A percentile compares a stretch with the other conserved stretches of the same genome.
Conservation (phyloP, 495 filamentous ascomycete species). For the Penicillium ochrochloron region DNA sequence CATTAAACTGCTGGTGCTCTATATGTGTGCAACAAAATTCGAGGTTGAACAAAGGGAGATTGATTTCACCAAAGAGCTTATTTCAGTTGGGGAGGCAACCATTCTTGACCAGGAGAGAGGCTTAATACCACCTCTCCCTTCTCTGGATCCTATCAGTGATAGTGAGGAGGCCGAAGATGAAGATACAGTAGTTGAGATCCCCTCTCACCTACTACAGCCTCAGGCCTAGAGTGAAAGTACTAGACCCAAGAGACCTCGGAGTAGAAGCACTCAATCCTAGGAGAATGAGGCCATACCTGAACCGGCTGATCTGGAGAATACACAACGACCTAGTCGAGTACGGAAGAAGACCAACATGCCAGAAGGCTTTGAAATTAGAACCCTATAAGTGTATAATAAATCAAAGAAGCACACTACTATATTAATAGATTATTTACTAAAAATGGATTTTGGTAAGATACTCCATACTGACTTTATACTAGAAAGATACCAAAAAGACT, state of each 20-base stretch:
- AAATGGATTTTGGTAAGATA: too few relatives aligned
- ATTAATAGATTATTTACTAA: too few relatives aligned
- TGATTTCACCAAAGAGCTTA: slow-evolving; percentile 8
- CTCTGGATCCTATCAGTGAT: slow-evolving; percentile 17
- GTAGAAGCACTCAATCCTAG: slow-evolving; percentile 3
- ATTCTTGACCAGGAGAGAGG: slow-evolving; percentile 1
- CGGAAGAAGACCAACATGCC: too few relatives aligned
- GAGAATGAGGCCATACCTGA: background rate
- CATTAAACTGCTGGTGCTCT: slow-evolving; percentile 10
- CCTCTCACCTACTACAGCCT: slow-evolving; percentile 6
- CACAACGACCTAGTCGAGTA: slow-evolving; percentile 3
- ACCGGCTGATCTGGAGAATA: slow-evolving; percentile 3
- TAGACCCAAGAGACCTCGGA: background rate
- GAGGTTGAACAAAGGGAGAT: slow-evolving; percentile 10
- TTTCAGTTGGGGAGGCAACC: slow-evolving; percentile 6
- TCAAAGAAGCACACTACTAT: too few relatives aligned
- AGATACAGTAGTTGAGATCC: slow-evolving; percentile 6
- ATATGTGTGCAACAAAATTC: background rate
- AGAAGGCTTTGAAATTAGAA: too few relatives aligned
- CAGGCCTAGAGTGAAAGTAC: slow-evolving; percentile 3
- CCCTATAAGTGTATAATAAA: too few relatives aligned
- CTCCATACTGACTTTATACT: too few relatives aligned
- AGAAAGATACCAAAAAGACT: too few relatives aligned
- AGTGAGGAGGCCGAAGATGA: slow-evolving; percentile 10
- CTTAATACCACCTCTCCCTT: background rate